phyloP scores from a whole-genome alignment of 2,329 filamentous ascomycete genomes.

The Tympanopsis confertula region DNA sequence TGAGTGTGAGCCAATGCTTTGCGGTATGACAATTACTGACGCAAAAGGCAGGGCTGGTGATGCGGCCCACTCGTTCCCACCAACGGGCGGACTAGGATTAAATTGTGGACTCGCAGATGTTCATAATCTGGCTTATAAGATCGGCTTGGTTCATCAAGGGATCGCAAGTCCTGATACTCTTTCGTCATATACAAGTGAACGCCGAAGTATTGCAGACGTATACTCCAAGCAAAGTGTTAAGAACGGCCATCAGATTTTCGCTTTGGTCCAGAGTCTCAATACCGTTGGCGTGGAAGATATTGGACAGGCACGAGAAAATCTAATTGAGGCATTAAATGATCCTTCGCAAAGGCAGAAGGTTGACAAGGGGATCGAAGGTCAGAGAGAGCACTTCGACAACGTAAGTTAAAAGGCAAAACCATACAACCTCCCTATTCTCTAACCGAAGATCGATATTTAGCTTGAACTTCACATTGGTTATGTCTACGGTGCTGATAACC shows the following conservation, averaged over 20 bases:
- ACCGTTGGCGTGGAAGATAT: conserved; percentile 16
- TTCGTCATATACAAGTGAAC: conserved; percentile 21
- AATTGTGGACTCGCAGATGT: conserved; percentile 18
- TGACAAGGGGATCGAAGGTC: conserved; percentile 17
- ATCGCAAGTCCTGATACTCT: conserved; percentile 16
- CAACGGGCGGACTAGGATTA: conserved; percentile 17
- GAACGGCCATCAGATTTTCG: conserved; percentile 28
- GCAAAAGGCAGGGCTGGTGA: conserved; percentile 11
- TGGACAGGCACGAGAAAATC: conserved; percentile 14
- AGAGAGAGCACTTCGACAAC: conserved; percentile 29
- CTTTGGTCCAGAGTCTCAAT: conserved; percentile 22
- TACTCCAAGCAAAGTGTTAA: conserved; percentile 29
- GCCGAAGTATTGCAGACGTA: conserved; percentile 22
- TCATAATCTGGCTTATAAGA: conserved; percentile 20
- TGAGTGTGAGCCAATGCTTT: conserved; percentile 8
- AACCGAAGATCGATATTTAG: conserved; percentile 4
- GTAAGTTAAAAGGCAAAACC: conserved; percentile 3
- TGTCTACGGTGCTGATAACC: conserved; percentile 20
- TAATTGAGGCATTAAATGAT: conserved; percentile 15
- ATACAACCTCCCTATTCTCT: neutral
- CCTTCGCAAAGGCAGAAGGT: conserved; percentile 15
- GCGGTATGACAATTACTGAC: neutral
- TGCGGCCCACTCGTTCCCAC: conserved; percentile 19
- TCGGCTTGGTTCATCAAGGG: conserved; percentile 20
- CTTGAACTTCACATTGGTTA: conserved; percentile 30